Evolutionary conservation across 164 flowering plant genomes (phyloP).

Genomic region (Piper betle): DNA sequence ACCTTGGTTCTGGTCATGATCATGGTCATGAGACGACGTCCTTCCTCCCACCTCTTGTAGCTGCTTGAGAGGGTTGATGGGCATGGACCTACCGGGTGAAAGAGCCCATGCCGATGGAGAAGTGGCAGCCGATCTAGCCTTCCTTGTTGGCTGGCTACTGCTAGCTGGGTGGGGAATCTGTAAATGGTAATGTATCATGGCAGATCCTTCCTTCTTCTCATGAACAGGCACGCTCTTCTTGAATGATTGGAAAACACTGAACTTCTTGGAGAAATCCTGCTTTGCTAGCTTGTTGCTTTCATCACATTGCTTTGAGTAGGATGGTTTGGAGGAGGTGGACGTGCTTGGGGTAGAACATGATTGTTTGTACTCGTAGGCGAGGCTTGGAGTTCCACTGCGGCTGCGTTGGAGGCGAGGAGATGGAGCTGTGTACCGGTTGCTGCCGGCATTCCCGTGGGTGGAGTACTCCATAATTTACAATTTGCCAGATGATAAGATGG

Average conservation of each 20-base stretch:
- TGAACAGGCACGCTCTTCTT: constrained; percentile 2
- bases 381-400: constrained; percentile 16
- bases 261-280: background rate
- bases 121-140: constrained; percentile 11
- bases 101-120: constrained; percentile 78
- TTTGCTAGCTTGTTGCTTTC: constrained; percentile 4
- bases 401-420: constrained; percentile 24
- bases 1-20: background rate
- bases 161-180: background rate
- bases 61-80: constrained; percentile 1
- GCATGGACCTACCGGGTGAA: constrained; percentile 42
- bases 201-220: constrained; percentile 2
- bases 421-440: background rate
- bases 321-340: constrained; percentile 11
- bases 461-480: background rate
- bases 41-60: constrained; percentile 1
- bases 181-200: background rate
- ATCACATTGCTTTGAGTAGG: constrained; percentile 1
- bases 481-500: background rate
- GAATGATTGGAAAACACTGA: background rate
- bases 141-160: constrained; percentile 4
- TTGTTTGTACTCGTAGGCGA: constrained; percentile 3
- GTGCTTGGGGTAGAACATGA: constrained; percentile 3
- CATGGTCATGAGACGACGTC: background rate
- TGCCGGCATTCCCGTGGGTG: constrained; percentile 3